Conservation (phyloP, 164 flowering plant species). For the Piper betle region DNA sequence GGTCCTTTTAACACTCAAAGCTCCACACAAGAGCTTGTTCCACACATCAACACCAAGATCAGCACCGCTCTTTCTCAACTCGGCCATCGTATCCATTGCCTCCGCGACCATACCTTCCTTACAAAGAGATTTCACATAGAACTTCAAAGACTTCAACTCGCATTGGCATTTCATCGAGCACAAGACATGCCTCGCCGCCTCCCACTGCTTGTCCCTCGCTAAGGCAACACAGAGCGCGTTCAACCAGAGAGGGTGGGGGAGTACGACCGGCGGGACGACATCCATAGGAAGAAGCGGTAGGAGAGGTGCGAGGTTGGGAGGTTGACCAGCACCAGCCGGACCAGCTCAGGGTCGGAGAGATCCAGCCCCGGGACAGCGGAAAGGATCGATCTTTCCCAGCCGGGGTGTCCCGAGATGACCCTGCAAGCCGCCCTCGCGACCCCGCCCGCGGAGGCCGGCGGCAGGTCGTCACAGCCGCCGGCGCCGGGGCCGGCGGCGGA, state of each 20-base stretch:
- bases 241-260: conserved; percentile 16
- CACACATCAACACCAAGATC: conserved; percentile 28
- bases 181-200: conserved; percentile 30
- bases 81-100: conserved; percentile 18
- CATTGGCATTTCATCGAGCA: conserved; percentile 23
- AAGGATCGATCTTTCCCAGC: conserved; percentile 41
- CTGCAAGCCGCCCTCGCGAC: conserved; percentile 12
- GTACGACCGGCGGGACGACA: conserved; percentile 16
- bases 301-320: conserved; percentile 28
- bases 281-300: conserved; percentile 41
- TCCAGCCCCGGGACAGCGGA: conserved; percentile 30
- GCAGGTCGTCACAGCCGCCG: not conserved
- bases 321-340: conserved; percentile 23
- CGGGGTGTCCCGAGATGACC: conserved; percentile 25
- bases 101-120: conserved; percentile 34
- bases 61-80: conserved; percentile 14
- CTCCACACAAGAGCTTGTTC: conserved; percentile 32
- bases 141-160: conserved; percentile 20
- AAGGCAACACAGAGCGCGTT: conserved; percentile 29
- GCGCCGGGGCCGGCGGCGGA: not conserved
- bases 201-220: conserved; percentile 33
- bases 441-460: not conserved
- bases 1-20: conserved; percentile 26
- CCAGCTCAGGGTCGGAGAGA: conserved; percentile 27
- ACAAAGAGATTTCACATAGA: conserved; percentile 32